Conservation (phyloP, 495 filamentous ascomycete genomes). For the Penicillium arizonense region DNA sequence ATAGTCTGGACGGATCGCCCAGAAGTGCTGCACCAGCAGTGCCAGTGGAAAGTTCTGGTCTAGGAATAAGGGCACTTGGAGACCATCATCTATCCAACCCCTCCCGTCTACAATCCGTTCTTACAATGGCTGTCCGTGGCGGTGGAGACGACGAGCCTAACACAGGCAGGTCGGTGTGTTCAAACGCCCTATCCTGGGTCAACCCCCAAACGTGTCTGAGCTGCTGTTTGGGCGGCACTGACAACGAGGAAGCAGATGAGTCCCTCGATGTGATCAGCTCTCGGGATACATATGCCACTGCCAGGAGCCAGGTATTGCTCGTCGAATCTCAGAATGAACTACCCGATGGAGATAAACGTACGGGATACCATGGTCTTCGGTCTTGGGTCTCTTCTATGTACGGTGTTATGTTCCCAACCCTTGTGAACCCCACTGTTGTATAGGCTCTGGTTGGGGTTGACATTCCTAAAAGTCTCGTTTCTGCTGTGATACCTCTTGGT, state of each 20-base stretch:
- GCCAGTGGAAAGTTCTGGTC: neutral
- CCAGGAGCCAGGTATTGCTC: conserved; percentile 17
- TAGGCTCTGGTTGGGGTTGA: neutral
- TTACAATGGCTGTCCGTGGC: neutral
- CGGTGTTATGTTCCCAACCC: neutral
- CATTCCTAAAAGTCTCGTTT: neutral
- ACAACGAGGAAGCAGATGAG: conserved; percentile 5
- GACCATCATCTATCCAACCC: neutral
- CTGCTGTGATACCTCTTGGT: neutral
- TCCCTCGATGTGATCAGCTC: conserved; percentile 14
- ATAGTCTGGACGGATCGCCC: conserved; percentile 7
- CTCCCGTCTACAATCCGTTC: conserved; percentile 1
- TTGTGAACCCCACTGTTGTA: neutral
- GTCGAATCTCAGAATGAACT: neutral
- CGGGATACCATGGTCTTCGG: neutral
- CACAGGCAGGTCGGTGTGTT: neutral
- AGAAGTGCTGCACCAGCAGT: neutral
- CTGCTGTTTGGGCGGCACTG: conserved; percentile 11
- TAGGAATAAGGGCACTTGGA: neutral
- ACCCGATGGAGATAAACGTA: neutral
- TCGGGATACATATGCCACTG: conserved; percentile 32
- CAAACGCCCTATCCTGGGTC: conserved; percentile 8
- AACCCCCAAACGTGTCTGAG: conserved; percentile 15
- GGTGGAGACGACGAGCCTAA: neutral
- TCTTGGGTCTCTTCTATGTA: conserved; percentile 5